These are phyloP conservation scores for Imleria badia DNA, from an alignment of 768 basidiomycete species.

Conservation along the genomic window DNA sequence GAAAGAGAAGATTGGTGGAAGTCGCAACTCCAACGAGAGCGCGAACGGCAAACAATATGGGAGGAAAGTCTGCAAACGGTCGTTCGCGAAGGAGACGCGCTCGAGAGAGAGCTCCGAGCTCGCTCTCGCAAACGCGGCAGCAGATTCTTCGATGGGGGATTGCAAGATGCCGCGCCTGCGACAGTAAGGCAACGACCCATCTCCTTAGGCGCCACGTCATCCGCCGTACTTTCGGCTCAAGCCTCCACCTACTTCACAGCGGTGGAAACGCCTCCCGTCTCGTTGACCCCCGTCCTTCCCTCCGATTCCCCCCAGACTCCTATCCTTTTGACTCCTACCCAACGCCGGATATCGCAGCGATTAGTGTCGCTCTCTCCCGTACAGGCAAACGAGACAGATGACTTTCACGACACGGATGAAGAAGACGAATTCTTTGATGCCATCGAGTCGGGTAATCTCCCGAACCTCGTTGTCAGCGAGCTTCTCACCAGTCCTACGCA, in stretches of 20 bases:
- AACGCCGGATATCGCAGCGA: slow-evolving; percentile 17
- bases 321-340: slow-evolving; percentile 23
- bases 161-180: slow-evolving; percentile 16
- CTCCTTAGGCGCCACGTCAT: slow-evolving; percentile 11
- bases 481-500: slow-evolving; percentile 51
- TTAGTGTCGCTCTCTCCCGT: slow-evolving; percentile 13
- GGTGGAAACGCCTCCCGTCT: slow-evolving; percentile 17
- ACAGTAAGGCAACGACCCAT: slow-evolving; percentile 24
- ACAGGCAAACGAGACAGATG: slow-evolving; percentile 34
- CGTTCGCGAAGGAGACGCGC: slow-evolving; percentile 78
- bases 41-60: slow-evolving; percentile 70
- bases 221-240: slow-evolving; percentile 17
- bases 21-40: slow-evolving; percentile 61
- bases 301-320: slow-evolving; percentile 8
- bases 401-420: slow-evolving; percentile 58
- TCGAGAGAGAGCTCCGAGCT: slow-evolving; percentile 76
- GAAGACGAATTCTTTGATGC: slow-evolving; percentile 99
- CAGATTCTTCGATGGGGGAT: slow-evolving; percentile 46
- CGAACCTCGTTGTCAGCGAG: slow-evolving; percentile 70
- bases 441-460: slow-evolving; percentile 78
- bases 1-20: slow-evolving; percentile 85
- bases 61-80: slow-evolving; percentile 87
- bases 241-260: slow-evolving; percentile 23
- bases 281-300: slow-evolving; percentile 1
- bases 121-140: slow-evolving; percentile 61